These are phyloP conservation scores for Trichoderma sp. DNA, from an alignment of 2,329 filamentous ascomycete genomes.

Conservation along the genomic window DNA sequence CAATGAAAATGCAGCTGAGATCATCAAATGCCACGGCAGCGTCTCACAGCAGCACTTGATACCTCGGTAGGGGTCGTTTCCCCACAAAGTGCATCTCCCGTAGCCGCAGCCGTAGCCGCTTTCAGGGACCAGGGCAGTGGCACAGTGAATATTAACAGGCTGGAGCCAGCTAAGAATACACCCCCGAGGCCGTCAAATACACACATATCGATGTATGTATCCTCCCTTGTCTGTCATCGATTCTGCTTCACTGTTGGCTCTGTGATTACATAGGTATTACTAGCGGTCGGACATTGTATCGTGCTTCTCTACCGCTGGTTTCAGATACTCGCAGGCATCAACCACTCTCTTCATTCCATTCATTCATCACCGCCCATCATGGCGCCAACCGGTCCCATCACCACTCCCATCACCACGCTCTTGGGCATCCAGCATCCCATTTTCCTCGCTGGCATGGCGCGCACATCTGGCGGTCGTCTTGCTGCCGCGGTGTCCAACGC, in stretches of 20 bases:
- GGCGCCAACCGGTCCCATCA: constrained; percentile 54
- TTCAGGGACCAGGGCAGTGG: not conserved
- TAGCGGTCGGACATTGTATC: not conserved
- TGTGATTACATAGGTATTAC: not conserved
- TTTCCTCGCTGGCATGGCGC: constrained; percentile 90
- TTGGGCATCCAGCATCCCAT: constrained; percentile 85
- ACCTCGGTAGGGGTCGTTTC: constrained; percentile 24
- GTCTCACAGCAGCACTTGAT: not conserved
- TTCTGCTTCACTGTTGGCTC: not conserved
- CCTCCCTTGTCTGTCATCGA: not conserved
- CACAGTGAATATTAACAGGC: not conserved
- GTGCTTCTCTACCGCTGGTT: not conserved
- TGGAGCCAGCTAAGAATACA: not conserved
- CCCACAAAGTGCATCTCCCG: constrained; percentile 28
- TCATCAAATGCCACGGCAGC: not conserved
- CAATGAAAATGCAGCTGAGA: not conserved
- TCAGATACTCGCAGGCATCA: not conserved
- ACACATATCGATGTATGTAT: no score
- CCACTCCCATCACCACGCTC: constrained; percentile 73
- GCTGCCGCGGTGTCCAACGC: constrained; percentile 87
- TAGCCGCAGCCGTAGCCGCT: not conserved
- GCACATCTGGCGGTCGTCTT: constrained; percentile 72
- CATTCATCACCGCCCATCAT: constrained; percentile 31
- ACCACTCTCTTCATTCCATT: not conserved
- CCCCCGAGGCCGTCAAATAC: not conserved